Evolutionary conservation across 1,284 basidiomycete species (phyloP), one percentile per base, ranked within the genome.

Genomic region (Anthracocystis panici-leucophaei): DNA sequence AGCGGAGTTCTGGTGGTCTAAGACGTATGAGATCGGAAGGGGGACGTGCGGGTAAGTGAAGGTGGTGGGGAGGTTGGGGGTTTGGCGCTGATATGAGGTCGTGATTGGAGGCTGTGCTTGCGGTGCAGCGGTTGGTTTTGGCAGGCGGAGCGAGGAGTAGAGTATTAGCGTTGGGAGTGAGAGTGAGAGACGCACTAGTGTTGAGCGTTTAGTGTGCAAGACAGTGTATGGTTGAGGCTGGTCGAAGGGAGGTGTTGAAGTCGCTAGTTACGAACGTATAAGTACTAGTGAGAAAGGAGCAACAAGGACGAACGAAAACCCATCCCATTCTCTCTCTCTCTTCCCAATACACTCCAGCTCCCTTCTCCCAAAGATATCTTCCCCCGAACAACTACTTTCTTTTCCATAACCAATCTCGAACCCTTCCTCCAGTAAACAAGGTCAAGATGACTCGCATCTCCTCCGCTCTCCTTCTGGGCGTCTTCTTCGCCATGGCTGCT

Each of bases 381-480:
- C 27, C 25, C 33, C 6, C 33, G 33, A 33, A 12, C 44, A 45
- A 45, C 21, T 23, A 16, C 45, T 50, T 48, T 33, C 49, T n/a
- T 25, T 23, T 23, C 31, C 41, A 23, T n/a, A 40, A 35, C n/a
- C n/a, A 31, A 31, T n/a, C 40, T 18, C 14, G 10, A 25, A 18
- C 10, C 33, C 3, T 49, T 20, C 14, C 14, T 31, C 27, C 4
- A 7, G 7, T 7, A 27, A 27, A 27, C 4, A 27, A 27, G 4
- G 27, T 27, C 52, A 60, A 46, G 53, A 71, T 71, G 68, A 45
- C 68, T 53, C 62, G 68, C 7, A 27, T 71, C 40, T 65, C 68
- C 18, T 54, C 58, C 27, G 41, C 51, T 27, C 58, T 71, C 40
- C 5, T 71, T 3, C 25, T 57, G 51, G 51, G 58, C 23, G 68